Evolutionary conservation across 768 basidiomycete genomes (phyloP), one percentile per base, ranked within the genome.

Genomic region (Rhizopogon vinicolor): DNA sequence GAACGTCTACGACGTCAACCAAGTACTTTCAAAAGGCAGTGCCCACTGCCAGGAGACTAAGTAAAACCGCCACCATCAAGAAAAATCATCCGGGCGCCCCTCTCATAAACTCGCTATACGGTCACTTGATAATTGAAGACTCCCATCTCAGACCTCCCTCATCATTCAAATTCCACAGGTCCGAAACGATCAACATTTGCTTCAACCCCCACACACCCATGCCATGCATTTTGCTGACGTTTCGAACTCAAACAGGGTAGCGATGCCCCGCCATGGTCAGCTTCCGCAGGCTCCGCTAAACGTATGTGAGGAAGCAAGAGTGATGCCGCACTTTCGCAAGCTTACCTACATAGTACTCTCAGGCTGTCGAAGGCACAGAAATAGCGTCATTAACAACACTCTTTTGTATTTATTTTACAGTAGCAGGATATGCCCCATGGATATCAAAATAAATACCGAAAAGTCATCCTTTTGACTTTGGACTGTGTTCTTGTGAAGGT

Each of bases 401-500:
- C 48, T 35, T 25, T 35, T 35, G 13, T 33, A 49, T 31, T 35
- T 37, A 33, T 12, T 22, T 12, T 37, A 22, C 18, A 46, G 18
- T 46, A 54, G 31, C 45, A 31, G 25, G 10, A 9, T 43, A 13
- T 35, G 37, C 46, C 7, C 16, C 16, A 40, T 25, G 13, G 40
- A 40, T 41, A 40, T 55, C 49, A 22, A 44, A 57, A 25, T 41
- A 42, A 7, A 40, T 10, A 44, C 41, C 25, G 35, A n/a, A 37
- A 10, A 44, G 37, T 41, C 51, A 33, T 65, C 56, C 63, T 54
- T 63, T 61, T 3, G 51, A 62, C 54, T 67, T 64, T 28, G 67
- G 55, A 55, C 58, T 61, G 31, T 62, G 58, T 41, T 62, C 58
- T 45, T 57, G 56, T 53, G 58, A 63, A 3, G 82, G 75, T 16